A percentile compares a stretch with the other conserved stretches of the same genome.
Conservation (phyloP, 768 basidiomycete genomes). For the Hericium erinaceus region DNA sequence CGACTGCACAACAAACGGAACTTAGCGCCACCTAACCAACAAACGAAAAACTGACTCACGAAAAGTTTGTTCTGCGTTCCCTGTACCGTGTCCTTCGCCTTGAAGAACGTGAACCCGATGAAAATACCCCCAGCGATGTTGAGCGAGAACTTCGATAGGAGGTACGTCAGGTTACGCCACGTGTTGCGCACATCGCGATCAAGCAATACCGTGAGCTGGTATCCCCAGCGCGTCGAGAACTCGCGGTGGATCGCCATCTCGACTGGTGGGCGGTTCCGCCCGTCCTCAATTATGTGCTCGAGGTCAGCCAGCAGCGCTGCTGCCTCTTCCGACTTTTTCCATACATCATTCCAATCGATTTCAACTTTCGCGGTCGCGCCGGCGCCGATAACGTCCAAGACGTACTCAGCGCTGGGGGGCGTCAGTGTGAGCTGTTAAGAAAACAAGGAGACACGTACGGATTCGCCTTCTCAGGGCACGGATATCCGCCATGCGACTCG, state of each 20-base stretch:
- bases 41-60: constrained; percentile 16
- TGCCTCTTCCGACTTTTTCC: constrained; percentile 37
- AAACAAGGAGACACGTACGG: constrained; percentile 29
- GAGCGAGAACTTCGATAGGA: constrained; percentile 30
- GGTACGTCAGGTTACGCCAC: constrained; percentile 33
- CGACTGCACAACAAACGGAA: constrained; percentile 14
- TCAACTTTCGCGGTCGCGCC: constrained; percentile 36
- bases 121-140: constrained; percentile 26
- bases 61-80: constrained; percentile 36
- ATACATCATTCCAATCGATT: constrained; percentile 41
- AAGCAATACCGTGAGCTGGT: constrained; percentile 25
- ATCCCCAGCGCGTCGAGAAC: constrained; percentile 31
- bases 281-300: constrained; percentile 32
- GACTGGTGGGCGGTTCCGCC: constrained; percentile 19
- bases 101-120: constrained; percentile 36
- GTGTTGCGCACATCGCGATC: constrained; percentile 22
- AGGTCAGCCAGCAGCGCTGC: constrained; percentile 30
- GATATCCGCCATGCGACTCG: constrained; percentile 52
- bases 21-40: neutral
- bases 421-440: too few species aligned
- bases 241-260: constrained; percentile 18
- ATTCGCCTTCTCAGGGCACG: constrained; percentile 61
- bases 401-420: constrained; percentile 32
- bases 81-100: constrained; percentile 26
- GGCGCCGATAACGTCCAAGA: constrained; percentile 47